A percentile compares a stretch with the other conserved stretches of the same genome.
Evolutionary conservation across 306 rosid species (phyloP).

Genomic region (Quercus ilex): DNA sequence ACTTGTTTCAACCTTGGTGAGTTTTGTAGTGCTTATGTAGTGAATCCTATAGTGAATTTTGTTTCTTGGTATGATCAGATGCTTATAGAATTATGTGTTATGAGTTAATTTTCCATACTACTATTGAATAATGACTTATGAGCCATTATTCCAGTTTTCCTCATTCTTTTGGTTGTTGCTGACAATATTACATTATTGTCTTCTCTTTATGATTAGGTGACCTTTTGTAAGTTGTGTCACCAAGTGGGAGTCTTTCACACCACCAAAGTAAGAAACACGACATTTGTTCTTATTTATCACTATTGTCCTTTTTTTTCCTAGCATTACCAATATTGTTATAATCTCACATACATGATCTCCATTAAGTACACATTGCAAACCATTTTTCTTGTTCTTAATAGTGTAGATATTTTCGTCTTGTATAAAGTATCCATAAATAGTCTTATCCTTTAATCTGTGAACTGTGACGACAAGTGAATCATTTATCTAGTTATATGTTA

Average conservation of each 20-base stretch:
- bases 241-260: slow-evolving; percentile 98
- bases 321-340: neutral
- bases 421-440: neutral
- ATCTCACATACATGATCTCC: neutral
- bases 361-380: no score
- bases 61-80: neutral
- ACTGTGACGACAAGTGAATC: neutral
- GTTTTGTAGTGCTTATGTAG: no score
- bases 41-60: neutral
- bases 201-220: slow-evolving; percentile 61
- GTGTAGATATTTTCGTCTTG: neutral
- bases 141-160: slow-evolving; percentile 11
- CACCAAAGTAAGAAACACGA: slow-evolving; percentile 77
- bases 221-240: slow-evolving; percentile 91
- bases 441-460: neutral
- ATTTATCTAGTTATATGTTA: neutral
- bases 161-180: slow-evolving; percentile 23
- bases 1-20: no score
- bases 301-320: no score
- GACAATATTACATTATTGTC: slow-evolving; percentile 18
- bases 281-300: neutral
- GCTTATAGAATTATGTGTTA: neutral
- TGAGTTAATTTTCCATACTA: neutral
- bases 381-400: no score
- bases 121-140: neutral